Conservation (phyloP, 75 land plant genomes). For the Sequoiadendron giganteum region DNA sequence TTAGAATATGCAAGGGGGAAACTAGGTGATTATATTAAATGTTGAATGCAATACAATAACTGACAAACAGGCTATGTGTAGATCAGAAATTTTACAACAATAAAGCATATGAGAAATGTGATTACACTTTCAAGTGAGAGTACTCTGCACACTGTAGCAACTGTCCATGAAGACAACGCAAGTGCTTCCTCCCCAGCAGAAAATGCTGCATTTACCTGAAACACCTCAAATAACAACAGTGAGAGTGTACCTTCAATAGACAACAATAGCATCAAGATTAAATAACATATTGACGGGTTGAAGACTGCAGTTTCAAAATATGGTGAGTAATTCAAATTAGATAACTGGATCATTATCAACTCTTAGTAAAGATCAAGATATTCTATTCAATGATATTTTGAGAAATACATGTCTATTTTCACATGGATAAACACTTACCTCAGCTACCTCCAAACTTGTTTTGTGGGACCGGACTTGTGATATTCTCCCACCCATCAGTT, state of each 20-base stretch:
- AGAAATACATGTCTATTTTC: background rate
- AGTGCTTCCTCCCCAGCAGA: slow-evolving; percentile 89
- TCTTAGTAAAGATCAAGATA: background rate
- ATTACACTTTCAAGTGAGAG: slow-evolving; percentile 91
- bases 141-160: slow-evolving; percentile 82
- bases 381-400: background rate
- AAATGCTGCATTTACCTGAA: slow-evolving; percentile 57
- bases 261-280: background rate
- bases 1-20: background rate
- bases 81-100: background rate
- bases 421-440: slow-evolving; percentile 38
- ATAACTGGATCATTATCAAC: background rate
- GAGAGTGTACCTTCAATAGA: background rate
- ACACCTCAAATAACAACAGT: background rate
- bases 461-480: slow-evolving; percentile 18
- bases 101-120: background rate
- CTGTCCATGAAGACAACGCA: slow-evolving; percentile 84
- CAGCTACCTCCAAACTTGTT: slow-evolving; percentile 43
- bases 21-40: background rate
- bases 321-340: background rate
- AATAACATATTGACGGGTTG: background rate
- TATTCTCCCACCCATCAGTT: slow-evolving; percentile 29
- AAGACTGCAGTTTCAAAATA: background rate
- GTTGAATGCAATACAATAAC: background rate
- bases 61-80: background rate